Evolutionary conservation across 2,329 filamentous ascomycete species (phyloP).

Genomic region (Colletotrichum sp.): DNA sequence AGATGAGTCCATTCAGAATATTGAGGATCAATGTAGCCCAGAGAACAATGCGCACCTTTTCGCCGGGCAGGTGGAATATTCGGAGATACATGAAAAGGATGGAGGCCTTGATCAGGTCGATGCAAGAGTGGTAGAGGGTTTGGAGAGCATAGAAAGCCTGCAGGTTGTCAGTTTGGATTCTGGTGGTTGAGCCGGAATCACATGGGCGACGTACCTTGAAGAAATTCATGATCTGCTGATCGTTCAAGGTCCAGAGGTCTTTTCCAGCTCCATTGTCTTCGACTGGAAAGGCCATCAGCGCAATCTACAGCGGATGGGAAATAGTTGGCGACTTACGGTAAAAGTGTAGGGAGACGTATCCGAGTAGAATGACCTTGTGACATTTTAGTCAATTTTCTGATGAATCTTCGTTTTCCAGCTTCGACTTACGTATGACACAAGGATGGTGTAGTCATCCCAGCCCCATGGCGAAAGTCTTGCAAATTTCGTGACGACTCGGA

Average conservation of each 20-base stretch:
- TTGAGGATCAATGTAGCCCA: background rate
- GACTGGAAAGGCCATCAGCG: background rate
- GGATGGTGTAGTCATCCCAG: slow-evolving; percentile 1
- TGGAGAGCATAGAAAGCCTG: slow-evolving; percentile 3
- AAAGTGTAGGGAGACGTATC: background rate
- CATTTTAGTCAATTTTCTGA: background rate
- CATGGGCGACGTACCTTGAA: background rate
- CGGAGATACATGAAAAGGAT: slow-evolving; percentile 18
- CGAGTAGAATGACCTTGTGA: background rate
- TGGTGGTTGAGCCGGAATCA: no score
- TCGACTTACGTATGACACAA: background rate
- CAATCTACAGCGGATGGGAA: background rate
- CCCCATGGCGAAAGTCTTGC: background rate
- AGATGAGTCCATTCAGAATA: background rate
- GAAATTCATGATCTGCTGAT: background rate
- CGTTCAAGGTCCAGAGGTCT: slow-evolving; percentile 7
- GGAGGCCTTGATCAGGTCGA: slow-evolving; percentile 11
- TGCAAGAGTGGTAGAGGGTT: background rate
- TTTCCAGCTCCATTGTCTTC: background rate
- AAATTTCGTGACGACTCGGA: background rate
- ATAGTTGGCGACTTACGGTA: background rate
- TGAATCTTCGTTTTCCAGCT: background rate
- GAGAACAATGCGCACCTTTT: slow-evolving; percentile 1
- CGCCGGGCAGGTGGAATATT: slow-evolving; percentile 9
- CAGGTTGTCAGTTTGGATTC: background rate